phyloP scores from a whole-genome alignment of 2,329 filamentous ascomycete genomes.

The Colletotrichum trifolii region DNA sequence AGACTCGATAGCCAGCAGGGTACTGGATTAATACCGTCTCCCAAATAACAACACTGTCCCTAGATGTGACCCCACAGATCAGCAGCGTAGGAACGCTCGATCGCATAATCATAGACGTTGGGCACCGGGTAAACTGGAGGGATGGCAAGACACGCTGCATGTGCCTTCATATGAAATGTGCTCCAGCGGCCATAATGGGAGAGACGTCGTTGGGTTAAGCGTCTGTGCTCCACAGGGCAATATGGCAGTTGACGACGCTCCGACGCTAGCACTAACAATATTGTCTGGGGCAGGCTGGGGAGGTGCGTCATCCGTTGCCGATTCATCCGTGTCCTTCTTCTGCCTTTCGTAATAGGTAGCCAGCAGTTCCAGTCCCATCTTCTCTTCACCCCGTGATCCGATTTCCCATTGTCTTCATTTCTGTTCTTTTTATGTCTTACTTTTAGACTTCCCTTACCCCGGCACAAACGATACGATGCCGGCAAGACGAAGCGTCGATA shows the following conservation, averaged over 20 bases:
- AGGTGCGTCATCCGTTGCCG: conserved; percentile 31
- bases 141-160: too few species aligned
- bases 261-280: conserved; percentile 29
- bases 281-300: neutral
- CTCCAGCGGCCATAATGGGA: neutral
- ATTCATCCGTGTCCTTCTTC: conserved; percentile 16
- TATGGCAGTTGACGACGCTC: conserved; percentile 2
- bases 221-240: neutral
- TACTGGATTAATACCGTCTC: conserved; percentile 58
- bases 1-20: conserved; percentile 65
- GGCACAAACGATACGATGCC: conserved; percentile 21
- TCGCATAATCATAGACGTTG: too few species aligned
- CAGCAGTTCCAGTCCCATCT: neutral
- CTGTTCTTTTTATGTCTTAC: conserved; percentile 14
- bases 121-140: too few species aligned
- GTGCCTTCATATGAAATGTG: too few species aligned
- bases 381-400: conserved; percentile 1
- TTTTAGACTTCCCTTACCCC: conserved; percentile 4
- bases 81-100: too few species aligned
- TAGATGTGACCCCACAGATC: too few species aligned
- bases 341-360: neutral
- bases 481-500: conserved; percentile 23
- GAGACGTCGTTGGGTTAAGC: conserved; percentile 2
- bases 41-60: too few species aligned
- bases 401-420: conserved; percentile 15